Percentiles rank a stretch among this genome's conserved stretches.
Conservation (phyloP, 148 eudicot species). For the Cornus suecica region DNA sequence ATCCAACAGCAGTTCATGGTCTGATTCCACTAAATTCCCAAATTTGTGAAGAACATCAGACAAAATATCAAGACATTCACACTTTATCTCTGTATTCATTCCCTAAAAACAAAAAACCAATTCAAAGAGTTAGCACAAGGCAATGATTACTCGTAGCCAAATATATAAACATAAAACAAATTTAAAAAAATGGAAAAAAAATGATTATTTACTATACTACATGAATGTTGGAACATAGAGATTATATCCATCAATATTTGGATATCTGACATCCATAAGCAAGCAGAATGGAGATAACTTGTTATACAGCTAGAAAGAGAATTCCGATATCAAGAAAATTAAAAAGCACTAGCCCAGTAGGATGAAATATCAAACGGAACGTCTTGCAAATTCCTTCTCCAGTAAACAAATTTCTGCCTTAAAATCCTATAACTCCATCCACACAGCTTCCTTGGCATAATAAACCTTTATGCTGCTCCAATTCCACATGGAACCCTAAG, state of each 20-base stretch:
- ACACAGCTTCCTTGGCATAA: conserved; percentile 1
- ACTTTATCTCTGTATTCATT: conserved; percentile 75
- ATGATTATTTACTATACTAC: not conserved
- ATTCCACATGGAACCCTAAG: not conserved
- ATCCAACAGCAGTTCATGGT: conserved; percentile 71
- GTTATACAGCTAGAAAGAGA: not conserved
- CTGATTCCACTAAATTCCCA: conserved; percentile 79
- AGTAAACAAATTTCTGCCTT: not conserved
- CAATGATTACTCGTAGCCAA: not conserved
- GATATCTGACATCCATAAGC: too few species aligned
- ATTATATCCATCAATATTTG: too few species aligned
- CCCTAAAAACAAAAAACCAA: conserved; percentile 39
- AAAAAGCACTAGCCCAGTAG: too few species aligned
- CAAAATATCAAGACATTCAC: conserved; percentile 91
- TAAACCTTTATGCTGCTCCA: not conserved
- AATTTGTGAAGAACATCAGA: conserved; percentile 86
- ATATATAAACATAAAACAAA: not conserved
- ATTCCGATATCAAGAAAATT: not conserved
- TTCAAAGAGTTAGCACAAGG: not conserved
- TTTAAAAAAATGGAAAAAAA: not conserved
- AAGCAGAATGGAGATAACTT: too few species aligned
- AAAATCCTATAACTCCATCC: not conserved
- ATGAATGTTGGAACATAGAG: not conserved
- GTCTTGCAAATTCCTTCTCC: not conserved
- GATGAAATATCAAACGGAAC: not conserved